These are phyloP conservation scores for Phytophthora quininea DNA, from an alignment of 352 stramenopile species.

Conservation along the genomic window DNA sequence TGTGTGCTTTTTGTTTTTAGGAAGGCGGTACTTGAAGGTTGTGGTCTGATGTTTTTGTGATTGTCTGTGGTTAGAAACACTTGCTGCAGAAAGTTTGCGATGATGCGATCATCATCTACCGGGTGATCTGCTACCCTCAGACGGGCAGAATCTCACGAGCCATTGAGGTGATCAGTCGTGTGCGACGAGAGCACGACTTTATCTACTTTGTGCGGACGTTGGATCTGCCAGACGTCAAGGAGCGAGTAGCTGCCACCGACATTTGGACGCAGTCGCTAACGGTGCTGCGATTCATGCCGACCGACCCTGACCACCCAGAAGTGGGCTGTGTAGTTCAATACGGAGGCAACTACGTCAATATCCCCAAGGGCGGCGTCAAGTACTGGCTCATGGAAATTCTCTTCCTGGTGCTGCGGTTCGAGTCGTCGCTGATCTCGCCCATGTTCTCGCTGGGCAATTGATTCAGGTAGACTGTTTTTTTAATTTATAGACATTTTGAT, in stretches of 20 bases:
- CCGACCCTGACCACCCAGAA: conserved; percentile 29
- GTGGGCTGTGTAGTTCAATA: conserved; percentile 50
- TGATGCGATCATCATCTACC: conserved; percentile 60
- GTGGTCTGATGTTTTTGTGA: not conserved
- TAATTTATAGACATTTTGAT: conserved; percentile 1
- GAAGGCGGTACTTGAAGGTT: not conserved
- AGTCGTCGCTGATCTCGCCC: conserved; percentile 52
- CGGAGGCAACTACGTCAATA: conserved; percentile 49
- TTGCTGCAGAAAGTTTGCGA: conserved; percentile 50
- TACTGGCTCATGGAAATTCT: conserved; percentile 70
- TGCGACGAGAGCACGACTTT: conserved; percentile 49
- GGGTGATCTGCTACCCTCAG: conserved; percentile 51
- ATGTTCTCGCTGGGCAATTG: conserved; percentile 50
- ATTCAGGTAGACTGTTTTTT: conserved; percentile 17
- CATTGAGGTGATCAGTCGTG: conserved; percentile 53
- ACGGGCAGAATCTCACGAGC: conserved; percentile 45
- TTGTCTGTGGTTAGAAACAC: conserved; percentile 33
- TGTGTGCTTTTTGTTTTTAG: conserved; percentile 16
- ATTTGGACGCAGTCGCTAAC: conserved; percentile 52
- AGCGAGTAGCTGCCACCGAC: conserved; percentile 35
- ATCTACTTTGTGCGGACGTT: conserved; percentile 53
- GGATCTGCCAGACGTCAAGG: conserved; percentile 43
- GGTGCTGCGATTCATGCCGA: conserved; percentile 52
- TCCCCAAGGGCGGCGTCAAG: conserved; percentile 41
- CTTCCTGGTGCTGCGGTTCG: conserved; percentile 62